These are phyloP conservation scores for Lecanicillium sp. DNA, from an alignment of 2,329 filamentous ascomycete species.

Conservation along the genomic window DNA sequence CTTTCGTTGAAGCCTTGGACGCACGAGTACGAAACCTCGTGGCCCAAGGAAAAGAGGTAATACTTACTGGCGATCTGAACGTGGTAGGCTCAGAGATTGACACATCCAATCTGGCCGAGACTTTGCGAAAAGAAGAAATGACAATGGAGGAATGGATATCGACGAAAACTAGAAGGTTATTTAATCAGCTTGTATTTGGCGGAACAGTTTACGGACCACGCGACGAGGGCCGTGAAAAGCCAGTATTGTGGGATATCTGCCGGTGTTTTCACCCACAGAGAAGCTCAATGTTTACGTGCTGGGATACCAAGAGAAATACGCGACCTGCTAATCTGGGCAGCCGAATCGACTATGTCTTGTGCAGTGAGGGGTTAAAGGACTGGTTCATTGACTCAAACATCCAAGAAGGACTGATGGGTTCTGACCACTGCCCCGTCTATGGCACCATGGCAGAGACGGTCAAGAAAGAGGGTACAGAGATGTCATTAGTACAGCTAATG, in stretches of 20 bases:
- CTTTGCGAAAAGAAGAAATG: conserved; percentile 60
- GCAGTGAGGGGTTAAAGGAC: conserved; percentile 64
- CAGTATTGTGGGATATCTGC: conserved; percentile 77
- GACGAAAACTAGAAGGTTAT: conserved; percentile 62
- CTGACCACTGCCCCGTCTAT: conserved; percentile 93
- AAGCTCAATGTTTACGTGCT: conserved; percentile 91
- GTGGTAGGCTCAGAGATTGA: conserved; percentile 64
- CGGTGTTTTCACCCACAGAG: conserved; percentile 73
- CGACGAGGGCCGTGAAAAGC: conserved; percentile 60
- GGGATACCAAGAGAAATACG: conserved; percentile 93
- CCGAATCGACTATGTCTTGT: conserved; percentile 89
- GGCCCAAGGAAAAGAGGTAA: conserved; percentile 71
- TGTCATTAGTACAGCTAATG: conserved; percentile 62
- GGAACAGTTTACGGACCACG: conserved; percentile 59
- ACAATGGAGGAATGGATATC: conserved; percentile 65
- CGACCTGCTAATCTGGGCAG: conserved; percentile 90
- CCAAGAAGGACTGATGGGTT: conserved; percentile 88
- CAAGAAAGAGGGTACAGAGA: conserved; percentile 33
- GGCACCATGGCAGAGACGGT: conserved; percentile 62
- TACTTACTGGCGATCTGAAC: conserved; percentile 85
- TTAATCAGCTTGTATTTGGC: conserved; percentile 76
- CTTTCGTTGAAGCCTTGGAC: conserved; percentile 74
- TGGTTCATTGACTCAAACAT: conserved; percentile 82
- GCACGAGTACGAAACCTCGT: conserved; percentile 76
- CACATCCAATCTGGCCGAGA: conserved; percentile 64